phyloP scores from a whole-genome alignment of 768 basidiomycete genomes.

The Lepiota brunneoincarnata region DNA sequence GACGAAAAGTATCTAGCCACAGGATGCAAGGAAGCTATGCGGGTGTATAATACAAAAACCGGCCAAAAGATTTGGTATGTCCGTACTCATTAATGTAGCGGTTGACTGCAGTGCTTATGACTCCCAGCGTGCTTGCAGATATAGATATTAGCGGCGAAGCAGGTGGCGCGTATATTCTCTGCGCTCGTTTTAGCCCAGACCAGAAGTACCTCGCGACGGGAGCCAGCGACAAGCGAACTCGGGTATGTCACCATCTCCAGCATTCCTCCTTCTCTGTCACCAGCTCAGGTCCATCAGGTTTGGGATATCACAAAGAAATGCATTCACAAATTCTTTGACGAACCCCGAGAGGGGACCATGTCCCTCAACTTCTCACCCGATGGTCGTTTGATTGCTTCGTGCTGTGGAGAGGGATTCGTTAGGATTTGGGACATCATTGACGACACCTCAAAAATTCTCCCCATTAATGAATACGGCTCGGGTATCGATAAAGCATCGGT shows the following conservation, averaged over 20 bases:
- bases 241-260: constrained; percentile 38
- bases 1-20: constrained; percentile 92
- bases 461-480: constrained; percentile 43
- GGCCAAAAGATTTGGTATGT: constrained; percentile 82
- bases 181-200: constrained; percentile 87
- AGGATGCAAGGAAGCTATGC: constrained; percentile 92
- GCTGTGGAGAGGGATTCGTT: constrained; percentile 62
- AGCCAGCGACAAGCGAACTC: constrained; percentile 86
- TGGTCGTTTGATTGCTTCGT: constrained; percentile 81
- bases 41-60: constrained; percentile 92
- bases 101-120: not conserved
- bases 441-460: constrained; percentile 32
- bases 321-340: constrained; percentile 75
- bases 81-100: not conserved
- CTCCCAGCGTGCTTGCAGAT: constrained; percentile 73
- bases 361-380: constrained; percentile 85
- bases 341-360: constrained; percentile 88
- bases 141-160: constrained; percentile 66
- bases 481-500: constrained; percentile 52
- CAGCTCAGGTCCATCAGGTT: constrained; percentile 47
- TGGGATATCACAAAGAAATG: constrained; percentile 83
- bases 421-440: constrained; percentile 38
- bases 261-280: no score
- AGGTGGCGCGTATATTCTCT: constrained; percentile 91
- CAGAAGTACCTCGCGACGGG: constrained; percentile 90